Evolutionary conservation across 2,329 filamentous ascomycete species (phyloP).

Genomic region (Rhinocladiella similis): DNA sequence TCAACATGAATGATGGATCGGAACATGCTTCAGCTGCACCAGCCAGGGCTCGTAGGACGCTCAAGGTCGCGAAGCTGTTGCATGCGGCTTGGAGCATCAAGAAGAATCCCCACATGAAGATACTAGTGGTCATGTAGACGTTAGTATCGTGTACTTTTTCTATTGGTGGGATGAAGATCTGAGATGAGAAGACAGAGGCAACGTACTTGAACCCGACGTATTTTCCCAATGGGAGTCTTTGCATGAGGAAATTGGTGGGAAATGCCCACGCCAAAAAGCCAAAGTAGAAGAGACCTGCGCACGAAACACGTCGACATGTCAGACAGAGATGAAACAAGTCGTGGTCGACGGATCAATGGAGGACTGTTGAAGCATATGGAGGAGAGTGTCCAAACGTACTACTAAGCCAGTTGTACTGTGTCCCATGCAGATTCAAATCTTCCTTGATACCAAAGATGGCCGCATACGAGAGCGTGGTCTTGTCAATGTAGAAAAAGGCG

Average conservation of each 20-base stretch:
- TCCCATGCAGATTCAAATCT: conserved; percentile 50
- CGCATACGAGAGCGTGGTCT: conserved; percentile 49
- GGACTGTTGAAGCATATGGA: conserved; percentile 55
- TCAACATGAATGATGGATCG: conserved; percentile 52
- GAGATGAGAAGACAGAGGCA: conserved; percentile 36
- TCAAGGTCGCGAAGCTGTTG: conserved; percentile 56
- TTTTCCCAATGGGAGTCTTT: conserved; percentile 64
- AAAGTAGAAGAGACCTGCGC: conserved; percentile 44
- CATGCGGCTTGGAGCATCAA: conserved; percentile 56
- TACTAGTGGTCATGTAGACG: conserved; percentile 14
- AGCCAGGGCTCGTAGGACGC: conserved; percentile 57
- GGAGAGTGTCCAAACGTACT: conserved; percentile 50
- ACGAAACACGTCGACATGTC: background rate
- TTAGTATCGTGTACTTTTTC: conserved; percentile 38
- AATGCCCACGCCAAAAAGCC: conserved; percentile 62
- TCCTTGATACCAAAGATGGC: conserved; percentile 65
- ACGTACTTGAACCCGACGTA: conserved; percentile 55
- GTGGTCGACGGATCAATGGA: too few relatives aligned
- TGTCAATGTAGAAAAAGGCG: conserved; percentile 53
- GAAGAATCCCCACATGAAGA: conserved; percentile 46
- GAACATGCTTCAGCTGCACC: conserved; percentile 52
- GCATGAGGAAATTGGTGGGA: conserved; percentile 66
- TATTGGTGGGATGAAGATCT: conserved; percentile 35
- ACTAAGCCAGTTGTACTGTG: conserved; percentile 47
- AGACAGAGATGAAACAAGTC: conserved; percentile 42